Evolutionary conservation across 2,329 filamentous ascomycete genomes (phyloP), one percentile per base, ranked within the genome.

Genomic region (Fusarium austroafricanum): DNA sequence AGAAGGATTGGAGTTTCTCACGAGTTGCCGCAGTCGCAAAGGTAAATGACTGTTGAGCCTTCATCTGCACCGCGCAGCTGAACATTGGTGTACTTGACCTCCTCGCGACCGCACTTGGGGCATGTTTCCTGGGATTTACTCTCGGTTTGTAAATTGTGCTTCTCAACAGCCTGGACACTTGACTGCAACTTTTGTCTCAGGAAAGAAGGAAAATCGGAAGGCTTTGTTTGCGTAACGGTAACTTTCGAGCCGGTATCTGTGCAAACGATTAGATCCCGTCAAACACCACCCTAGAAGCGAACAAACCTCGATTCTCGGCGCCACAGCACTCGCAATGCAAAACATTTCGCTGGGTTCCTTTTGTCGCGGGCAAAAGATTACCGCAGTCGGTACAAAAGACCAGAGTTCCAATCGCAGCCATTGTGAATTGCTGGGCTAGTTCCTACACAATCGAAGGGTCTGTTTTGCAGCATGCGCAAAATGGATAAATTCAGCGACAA

Each of bases 361-460:
- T 91, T 45, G 92, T 93, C 52, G 90, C 87, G 53, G 96, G 93
- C 39, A 98, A 84, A 5, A 97, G 85, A 78, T 97, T 97, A 65
- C 95, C 95, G 79, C 95, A 98, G 77, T 94, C 92, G 54, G 87
- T 92, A 83, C 95, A 98, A 80, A 98, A 98, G 35, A 97, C 90
- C 39, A 98, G 85, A 52, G 94, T 95, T 56, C 94, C 95, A 71
- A 97, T 94, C 18, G 92, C 90, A 69, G 94, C 89, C 95, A 97
- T 97, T 65, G 72, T 82, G 58, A 60, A 70, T 67, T 40, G 47
- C 14, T 49, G 58, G 29, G 40, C 31, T 14, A 38, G 31, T 29
- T 29, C 43, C 42, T 53, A 28, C n/a, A 43, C 21, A 55, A 45
- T 38, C 45, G 43, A 51, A 44, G 67, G 57, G 15, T 28, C 57